Evolutionary conservation across 164 flowering plant species (phyloP), one percentile per base, ranked within the genome.

Genomic region (Protea cynaroides): DNA sequence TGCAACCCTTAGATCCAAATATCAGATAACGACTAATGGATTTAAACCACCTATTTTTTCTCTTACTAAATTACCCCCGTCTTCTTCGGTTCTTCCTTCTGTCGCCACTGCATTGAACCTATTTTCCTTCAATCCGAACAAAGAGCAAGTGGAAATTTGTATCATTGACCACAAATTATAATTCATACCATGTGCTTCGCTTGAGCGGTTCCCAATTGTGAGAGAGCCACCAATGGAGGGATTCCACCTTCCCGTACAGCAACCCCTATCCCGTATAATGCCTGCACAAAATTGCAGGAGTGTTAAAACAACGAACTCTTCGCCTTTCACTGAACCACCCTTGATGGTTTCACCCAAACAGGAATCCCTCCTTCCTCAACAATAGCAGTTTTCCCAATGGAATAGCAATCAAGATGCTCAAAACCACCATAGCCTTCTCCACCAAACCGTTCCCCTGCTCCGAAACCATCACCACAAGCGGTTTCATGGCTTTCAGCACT

Each of bases 131-230:
- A n/a, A n/a, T n/a, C n/a, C n/a, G n/a, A n/a, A n/a, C n/a, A n/a
- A n/a, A n/a, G n/a, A n/a, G n/a, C n/a, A n/a, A n/a, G n/a, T n/a
- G n/a, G n/a, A n/a, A n/a, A n/a, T n/a, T n/a, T n/a, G n/a, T n/a
- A n/a, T n/a, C n/a, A n/a, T n/a, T n/a, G n/a, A n/a, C n/a, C n/a
- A n/a, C n/a, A n/a, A n/a, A n/a, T n/a, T n/a, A n/a, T n/a, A n/a
- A n/a, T n/a, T n/a, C n/a, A n/a, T n/a, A 94, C 98, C 98, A 90
- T 94, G 51, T 81, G 87, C 81, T 94, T 94, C 24, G 97, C 96
- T 58, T 87, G 75, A 44, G 82, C 75, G 18, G 84, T 86, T 3
- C 93, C 96, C 12, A 81, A 68, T 77, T 94, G 97, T 1, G 97
- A 91, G 44, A 94, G 82, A 0, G 92, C 95, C 17, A 86, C 97